Base-by-base conservation (phyloP, 148 eudicot genomes). In the Silene latifolia region DNA sequence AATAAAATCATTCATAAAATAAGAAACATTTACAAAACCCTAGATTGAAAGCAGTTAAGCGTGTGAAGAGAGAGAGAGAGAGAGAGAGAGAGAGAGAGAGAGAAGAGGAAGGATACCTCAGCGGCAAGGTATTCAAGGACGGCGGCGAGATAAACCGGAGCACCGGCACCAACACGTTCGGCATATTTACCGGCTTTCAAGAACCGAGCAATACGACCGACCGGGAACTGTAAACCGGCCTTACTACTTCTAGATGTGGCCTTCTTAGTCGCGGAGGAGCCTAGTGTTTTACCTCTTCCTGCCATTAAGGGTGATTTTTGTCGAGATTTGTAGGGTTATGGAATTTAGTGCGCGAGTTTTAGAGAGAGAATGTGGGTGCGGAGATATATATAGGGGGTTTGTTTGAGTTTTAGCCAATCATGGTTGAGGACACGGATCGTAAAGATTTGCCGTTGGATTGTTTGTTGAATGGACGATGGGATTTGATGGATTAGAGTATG, bases 51-150 rank as follows among this genome's bases (percentile, higher is more conserved):
- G 29, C 29, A 27, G 29, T 27, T 27, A 27, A 27, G 29, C 29
- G 29, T 27, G 29, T 27, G 29, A 27, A 27, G 29, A 27, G 25
- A 67, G 13, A 58, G 19, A 5, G 23, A 9, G 3, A 11, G 0
- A 62, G 15, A 18, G 3, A 18, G 8, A 15, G 0, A 27, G 29
- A 27, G 29, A 27, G 29, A 27, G 29, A 27, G 29, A 27, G 35
- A 32, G 35, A 32, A 32, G 5, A 32, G 35, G 35, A 32, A 32
- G 39, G 11, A 17, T 74, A 90, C 97, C 94, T 92, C 97, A 64
- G 97, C 97, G 7, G 97, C 97, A 3, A 92, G 94, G 72, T 92
- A 92, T 68, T 92, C 97, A 3, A 92, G 92, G 23, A 92, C 97
- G 20, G 97, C 97, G 1, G 97, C 97, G 3, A 92, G 94, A 32